These are phyloP conservation scores for Coniochaeta hoffmannii DNA, from an alignment of 2,329 filamentous ascomycete genomes.

Conservation along the genomic window DNA sequence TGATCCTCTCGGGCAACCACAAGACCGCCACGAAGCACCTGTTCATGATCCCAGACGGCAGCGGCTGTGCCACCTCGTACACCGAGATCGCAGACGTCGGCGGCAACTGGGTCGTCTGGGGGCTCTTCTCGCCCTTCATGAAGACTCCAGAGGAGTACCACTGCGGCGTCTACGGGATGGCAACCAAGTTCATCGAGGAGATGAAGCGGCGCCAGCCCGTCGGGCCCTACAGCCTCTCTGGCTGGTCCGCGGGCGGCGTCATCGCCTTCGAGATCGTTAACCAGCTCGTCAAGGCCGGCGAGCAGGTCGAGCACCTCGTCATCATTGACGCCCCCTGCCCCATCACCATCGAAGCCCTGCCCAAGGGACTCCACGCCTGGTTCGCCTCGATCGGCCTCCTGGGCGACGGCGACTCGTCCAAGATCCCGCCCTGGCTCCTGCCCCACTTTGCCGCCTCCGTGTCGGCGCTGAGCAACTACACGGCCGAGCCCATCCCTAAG, in stretches of 20 bases:
- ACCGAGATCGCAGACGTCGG: constrained; percentile 49
- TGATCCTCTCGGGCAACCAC: constrained; percentile 42
- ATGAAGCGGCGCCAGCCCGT: constrained; percentile 63
- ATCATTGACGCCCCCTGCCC: constrained; percentile 62
- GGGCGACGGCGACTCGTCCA: constrained; percentile 45
- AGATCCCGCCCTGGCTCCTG: constrained; percentile 65
- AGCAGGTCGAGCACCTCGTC: constrained; percentile 52
- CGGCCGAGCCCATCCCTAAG: constrained; percentile 53
- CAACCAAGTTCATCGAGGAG: constrained; percentile 58
- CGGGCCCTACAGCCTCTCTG: constrained; percentile 61
- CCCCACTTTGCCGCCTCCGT: constrained; percentile 67
- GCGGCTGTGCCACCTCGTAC: constrained; percentile 60
- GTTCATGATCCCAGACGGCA: constrained; percentile 50
- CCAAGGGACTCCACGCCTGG: constrained; percentile 57
- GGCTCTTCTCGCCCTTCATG: constrained; percentile 65
- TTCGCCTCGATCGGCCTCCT: constrained; percentile 66
- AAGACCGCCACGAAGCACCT: constrained; percentile 38
- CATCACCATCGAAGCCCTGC: constrained; percentile 60
- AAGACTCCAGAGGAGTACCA: constrained; percentile 58
- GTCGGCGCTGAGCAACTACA: constrained; percentile 60
- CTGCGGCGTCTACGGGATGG: constrained; percentile 59
- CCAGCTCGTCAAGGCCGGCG: constrained; percentile 49
- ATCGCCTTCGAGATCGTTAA: constrained; percentile 61
- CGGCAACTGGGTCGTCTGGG: constrained; percentile 38
- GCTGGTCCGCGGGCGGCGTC: constrained; percentile 73